A percentile compares a stretch with the other conserved stretches of the same genome.
These are phyloP conservation scores for Athelia sp. DNA, from an alignment of 1,284 basidiomycete species.

Conservation along the genomic window DNA sequence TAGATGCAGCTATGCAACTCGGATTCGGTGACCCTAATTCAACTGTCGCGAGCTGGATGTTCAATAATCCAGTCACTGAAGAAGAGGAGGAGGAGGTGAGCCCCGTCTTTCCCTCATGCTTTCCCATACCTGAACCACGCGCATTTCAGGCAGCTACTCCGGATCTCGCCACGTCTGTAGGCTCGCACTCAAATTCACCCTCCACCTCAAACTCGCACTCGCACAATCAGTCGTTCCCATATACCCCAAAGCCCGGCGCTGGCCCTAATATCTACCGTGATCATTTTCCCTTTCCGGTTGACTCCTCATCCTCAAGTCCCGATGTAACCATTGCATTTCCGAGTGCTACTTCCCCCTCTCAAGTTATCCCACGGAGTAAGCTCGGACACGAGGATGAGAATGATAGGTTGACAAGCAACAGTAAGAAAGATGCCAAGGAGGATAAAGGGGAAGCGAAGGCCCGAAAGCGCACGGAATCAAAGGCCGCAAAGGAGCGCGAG, in stretches of 20 bases:
- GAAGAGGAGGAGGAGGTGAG: constrained; percentile 32
- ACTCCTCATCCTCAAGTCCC: neutral
- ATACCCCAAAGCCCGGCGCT: neutral
- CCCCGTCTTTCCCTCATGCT: neutral
- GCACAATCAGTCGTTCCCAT: neutral
- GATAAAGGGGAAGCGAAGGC: constrained; percentile 21
- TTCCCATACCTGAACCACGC: constrained; percentile 5
- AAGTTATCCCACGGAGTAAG: neutral
- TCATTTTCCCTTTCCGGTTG: neutral
- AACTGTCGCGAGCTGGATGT: constrained; percentile 63
- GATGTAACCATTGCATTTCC: neutral
- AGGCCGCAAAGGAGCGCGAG: constrained; percentile 9
- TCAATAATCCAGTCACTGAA: constrained; percentile 49
- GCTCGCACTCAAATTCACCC: neutral
- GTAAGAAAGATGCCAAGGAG: constrained; percentile 29
- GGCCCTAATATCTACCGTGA: neutral
- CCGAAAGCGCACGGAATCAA: constrained; percentile 15
- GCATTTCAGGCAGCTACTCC: neutral
- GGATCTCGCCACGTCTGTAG: neutral
- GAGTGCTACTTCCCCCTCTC: neutral
- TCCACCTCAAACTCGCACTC: neutral
- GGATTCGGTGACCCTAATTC: constrained; percentile 47
- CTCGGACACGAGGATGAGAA: constrained; percentile 45
- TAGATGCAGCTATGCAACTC: constrained; percentile 63
- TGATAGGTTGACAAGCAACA: constrained; percentile 47